Evolutionary conservation across 2,329 filamentous ascomycete genomes (phyloP), one percentile per base, ranked within the genome.

Genomic region (Pseudocercospora vitis): DNA sequence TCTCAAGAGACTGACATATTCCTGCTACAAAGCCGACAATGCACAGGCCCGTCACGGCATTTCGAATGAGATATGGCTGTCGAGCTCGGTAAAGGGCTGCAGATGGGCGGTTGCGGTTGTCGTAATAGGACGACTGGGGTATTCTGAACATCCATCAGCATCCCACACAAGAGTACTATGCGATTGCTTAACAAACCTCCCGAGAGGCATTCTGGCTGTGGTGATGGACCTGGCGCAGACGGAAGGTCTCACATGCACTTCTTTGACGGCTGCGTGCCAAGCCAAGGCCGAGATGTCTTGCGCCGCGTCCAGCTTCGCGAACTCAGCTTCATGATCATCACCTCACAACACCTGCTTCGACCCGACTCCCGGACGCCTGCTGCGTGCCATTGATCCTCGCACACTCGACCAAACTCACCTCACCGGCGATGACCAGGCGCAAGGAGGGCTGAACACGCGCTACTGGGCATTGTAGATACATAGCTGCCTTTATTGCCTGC

Each of bases 21-120:
- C 84, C 84, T 60, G 89, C 79, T n/a, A 89, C 85, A 63, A 97
- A 84, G 16, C 78, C 80, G 62, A 87, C 79, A 45, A 97, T 81
- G 11, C 79, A 83, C n/a, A 88, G 68, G 14, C 94, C 94, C 0
- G 91, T 90, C 56, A 92, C 66, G 23, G 87, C 81, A 74, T 99
- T 99, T 78, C 88, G 95, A 73, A 96, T 76, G 33, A 99, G 81
- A 72, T 95, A 99, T 46, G 94, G 94, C 65, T 89, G 85, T 65
- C 95, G 86, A 52, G 94, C 92, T 69, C 94, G 89, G 70, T 96
- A 86, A 61, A 99, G 85, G 52, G 95, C 89, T 45, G 91, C 86
- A 57, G 89, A 88, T 73, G 95, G 91, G 61, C 88, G 86, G 76
- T 88, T 88, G 68, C 88, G 81, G 70, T 86, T 85, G 75, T 96